Evolutionary conservation across 768 basidiomycete genomes (phyloP).

Genomic region (Pulveroboletus sp.): DNA sequence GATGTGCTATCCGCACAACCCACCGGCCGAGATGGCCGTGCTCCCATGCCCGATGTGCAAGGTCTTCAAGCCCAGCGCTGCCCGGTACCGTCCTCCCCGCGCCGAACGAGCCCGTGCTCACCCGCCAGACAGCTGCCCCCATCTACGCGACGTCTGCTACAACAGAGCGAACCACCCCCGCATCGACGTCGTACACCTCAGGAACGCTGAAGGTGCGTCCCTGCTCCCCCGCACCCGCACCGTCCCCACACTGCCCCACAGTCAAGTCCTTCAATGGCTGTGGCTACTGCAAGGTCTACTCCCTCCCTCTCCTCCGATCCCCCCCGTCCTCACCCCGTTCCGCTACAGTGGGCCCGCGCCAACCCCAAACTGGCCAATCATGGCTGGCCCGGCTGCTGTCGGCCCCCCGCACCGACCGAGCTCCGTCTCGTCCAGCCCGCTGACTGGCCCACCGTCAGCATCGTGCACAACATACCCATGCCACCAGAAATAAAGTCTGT

Average conservation of each 20-base stretch:
- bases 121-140: conserved; percentile 58
- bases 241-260: conserved; percentile 30
- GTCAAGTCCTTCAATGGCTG: conserved; percentile 83
- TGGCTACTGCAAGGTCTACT: conserved; percentile 80
- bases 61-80: conserved; percentile 60
- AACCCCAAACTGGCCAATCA: conserved; percentile 60
- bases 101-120: conserved; percentile 18
- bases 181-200: conserved; percentile 73
- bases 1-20: conserved; percentile 75
- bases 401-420: conserved; percentile 61
- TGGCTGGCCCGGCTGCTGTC: conserved; percentile 89
- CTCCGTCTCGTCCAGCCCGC: conserved; percentile 60
- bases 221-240: conserved; percentile 6
- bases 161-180: conserved; percentile 72
- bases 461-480: conserved; percentile 69
- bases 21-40: conserved; percentile 60
- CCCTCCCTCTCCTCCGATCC: conserved; percentile 14
- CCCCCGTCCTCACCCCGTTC: conserved; percentile 25
- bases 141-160: conserved; percentile 68
- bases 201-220: conserved; percentile 79
- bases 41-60: conserved; percentile 81
- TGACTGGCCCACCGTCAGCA: conserved; percentile 79
- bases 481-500: conserved; percentile 67
- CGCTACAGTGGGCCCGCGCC: conserved; percentile 63
- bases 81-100: conserved; percentile 44